Evolutionary conservation across 495 filamentous ascomycete species (phyloP).

Genomic region (Penicillium soppii): DNA sequence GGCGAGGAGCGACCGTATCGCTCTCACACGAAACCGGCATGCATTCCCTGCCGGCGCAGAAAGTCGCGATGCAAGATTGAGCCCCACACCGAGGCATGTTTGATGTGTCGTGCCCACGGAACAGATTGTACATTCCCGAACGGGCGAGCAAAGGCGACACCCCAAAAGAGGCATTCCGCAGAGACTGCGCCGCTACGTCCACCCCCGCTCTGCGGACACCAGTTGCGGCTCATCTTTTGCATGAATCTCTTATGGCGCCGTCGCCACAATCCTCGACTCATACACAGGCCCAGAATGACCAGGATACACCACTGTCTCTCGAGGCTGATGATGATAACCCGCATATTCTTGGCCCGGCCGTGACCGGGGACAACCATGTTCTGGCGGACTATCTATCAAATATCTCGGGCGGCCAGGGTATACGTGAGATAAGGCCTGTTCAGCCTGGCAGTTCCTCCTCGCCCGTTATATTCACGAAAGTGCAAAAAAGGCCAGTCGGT

Average conservation of each 20-base stretch:
- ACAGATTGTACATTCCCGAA: slow-evolving; percentile 10
- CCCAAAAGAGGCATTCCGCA: neutral
- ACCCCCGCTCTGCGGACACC: neutral
- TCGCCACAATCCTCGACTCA: neutral
- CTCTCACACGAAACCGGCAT: slow-evolving; percentile 9
- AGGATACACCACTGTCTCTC: slow-evolving; percentile 7
- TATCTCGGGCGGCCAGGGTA: slow-evolving; percentile 7
- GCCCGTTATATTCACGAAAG: slow-evolving; percentile 8
- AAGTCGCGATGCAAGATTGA: slow-evolving; percentile 11
- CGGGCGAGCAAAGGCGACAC: neutral
- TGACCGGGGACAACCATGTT: slow-evolving; percentile 7
- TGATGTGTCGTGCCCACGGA: slow-evolving; percentile 8
- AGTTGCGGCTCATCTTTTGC: neutral
- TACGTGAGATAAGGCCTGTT: slow-evolving; percentile 9
- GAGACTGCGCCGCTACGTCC: neutral
- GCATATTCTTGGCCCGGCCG: slow-evolving; percentile 6
- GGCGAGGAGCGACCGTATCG: slow-evolving; percentile 6
- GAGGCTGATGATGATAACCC: slow-evolving; percentile 10
- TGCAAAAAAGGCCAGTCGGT: slow-evolving; percentile 13
- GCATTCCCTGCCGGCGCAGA: slow-evolving; percentile 1
- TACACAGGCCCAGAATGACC: neutral
- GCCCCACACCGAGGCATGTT: slow-evolving; percentile 3
- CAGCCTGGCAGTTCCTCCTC: slow-evolving; percentile 5
- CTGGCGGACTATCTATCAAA: slow-evolving; percentile 10
- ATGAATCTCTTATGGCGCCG: neutral